Evolutionary conservation across 1,284 basidiomycete genomes (phyloP), one percentile per base, ranked within the genome.

Genomic region (Moesziomyces parantarcticus): DNA sequence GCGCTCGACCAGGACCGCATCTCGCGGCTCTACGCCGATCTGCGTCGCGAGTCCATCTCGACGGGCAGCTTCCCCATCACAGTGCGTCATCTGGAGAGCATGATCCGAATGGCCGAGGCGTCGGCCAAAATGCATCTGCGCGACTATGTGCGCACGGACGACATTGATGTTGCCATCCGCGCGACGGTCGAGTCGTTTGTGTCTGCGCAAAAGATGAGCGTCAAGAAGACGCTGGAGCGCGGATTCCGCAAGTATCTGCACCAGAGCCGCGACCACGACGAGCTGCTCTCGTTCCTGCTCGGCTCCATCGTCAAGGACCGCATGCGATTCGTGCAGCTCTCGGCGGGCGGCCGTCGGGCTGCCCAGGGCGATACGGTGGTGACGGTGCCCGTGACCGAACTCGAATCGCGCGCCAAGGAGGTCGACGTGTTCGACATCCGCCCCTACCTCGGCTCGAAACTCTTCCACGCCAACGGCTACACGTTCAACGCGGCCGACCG

Each of bases 71-170:
- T 93, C 86, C 96, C 96, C 4, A 97, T 99, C 84, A 99, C 97
- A 5, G 92, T 99, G 48, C 92, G 97, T 71, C 97, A 98, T 83
- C 86, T 99, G 65, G 97, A 99, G 86, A 95, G 93, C 83, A 98
- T 97, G 92, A 99, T 99, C 85, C 90, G 97, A 45, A 99, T 99
- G 97, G 90, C 94, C 1, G 96, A 99, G 85, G 95, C 97, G 16
- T 94, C 92, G 77, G 97, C 96, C 46, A 97, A 97, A 87, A 99
- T 99, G 96, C 91, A 95, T 62, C 86, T 99, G 69, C 88, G 97
- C 50, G 97, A 99, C 85, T 97, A 93, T 81, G 97, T 99, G 48
- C 89, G 97, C 41, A 87, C 90, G 14, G 97, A 99, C 84, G 97
- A 99, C 84, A 95, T 99, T 77, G 95, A 99, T 84, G 86, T 98